Evolutionary conservation across 345 rosid genomes (phyloP), one percentile per base, ranked within the genome.

Genomic region (Lepidium aucheri): DNA sequence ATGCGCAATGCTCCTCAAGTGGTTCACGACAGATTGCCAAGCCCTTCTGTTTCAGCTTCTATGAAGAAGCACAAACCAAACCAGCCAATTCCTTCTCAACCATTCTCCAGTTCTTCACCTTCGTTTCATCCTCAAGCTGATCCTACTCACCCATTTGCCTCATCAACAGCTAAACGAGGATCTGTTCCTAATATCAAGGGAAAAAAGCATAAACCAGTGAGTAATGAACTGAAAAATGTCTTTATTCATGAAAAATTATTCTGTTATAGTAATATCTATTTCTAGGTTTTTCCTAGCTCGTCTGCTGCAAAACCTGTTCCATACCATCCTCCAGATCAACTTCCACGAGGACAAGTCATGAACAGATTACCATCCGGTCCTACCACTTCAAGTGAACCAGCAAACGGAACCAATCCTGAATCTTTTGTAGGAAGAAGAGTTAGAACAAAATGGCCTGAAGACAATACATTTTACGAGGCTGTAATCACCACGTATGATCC

Each of bases 401-500:
- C 81, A 36, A 85, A 84, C 28, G 85, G 78, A 68, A 76, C 73
- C 54, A 69, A 76, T 8, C 74, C 74, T 60, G 81, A 83, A 52
- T 74, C 83, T 63, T 72, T 82, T 53, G 30, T 91, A 60, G 96
- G 96, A 60, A 85, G 65, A 79, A 81, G 77, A 81, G 96, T 88
- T 58, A 82, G 78, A 82, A 91, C 93, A 41, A 82, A 83, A 66
- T 90, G 97, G 97, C 97, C 97, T 39, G 95, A 90, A 66, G 97
- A 90, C 81, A 91, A 91, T 79, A 83, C 85, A 74, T 91, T 91
- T 65, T 88, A 91, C 68, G 93, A 88, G 73, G 97, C 97, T 77
- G 74, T 85, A 62, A 91, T 91, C 76, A 82, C 88, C 45, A 82
- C 81, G 61, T 91, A 86, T 54, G 72, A 80, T 61, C 78, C 85